Evolutionary conservation across 192 early-diverging fungal genomes (phyloP).

Genomic region (Lobosporangium transversale): DNA sequence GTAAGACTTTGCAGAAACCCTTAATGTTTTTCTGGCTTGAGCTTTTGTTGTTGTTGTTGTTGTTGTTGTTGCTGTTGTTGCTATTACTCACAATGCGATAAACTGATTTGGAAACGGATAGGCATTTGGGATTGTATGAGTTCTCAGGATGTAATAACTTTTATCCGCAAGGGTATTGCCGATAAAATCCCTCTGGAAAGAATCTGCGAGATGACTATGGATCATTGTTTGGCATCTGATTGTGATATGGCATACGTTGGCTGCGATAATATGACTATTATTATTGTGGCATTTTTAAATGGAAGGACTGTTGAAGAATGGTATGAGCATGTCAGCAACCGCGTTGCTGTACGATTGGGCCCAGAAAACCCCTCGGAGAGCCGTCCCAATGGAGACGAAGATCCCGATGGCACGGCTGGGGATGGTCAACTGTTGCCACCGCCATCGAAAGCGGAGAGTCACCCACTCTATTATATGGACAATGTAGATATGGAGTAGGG

Average conservation of each 20-base stretch:
- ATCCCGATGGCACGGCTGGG: constrained; percentile 22
- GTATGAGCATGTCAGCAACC: constrained; percentile 61
- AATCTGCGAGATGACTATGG: constrained; percentile 92
- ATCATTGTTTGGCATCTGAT: constrained; percentile 89
- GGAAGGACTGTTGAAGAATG: constrained; percentile 84
- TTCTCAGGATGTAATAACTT: constrained; percentile 90
- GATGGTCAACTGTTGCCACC: too few species aligned
- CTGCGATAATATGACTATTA: constrained; percentile 99
- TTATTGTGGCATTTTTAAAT: constrained; percentile 88
- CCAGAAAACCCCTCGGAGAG: constrained; percentile 11
- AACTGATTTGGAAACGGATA: constrained; percentile 28
- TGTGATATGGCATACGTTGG: constrained; percentile 91
- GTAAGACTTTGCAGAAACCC: too few species aligned
- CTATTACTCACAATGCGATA: neutral
- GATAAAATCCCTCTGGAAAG: constrained; percentile 67
- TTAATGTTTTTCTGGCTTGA: too few species aligned
- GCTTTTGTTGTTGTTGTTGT: too few species aligned
- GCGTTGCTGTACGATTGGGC: constrained; percentile 31
- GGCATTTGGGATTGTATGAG: constrained; percentile 99
- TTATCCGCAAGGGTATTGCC: constrained; percentile 77
- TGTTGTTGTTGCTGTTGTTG: too few species aligned
- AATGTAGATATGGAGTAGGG: too few species aligned
- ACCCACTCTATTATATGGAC: too few species aligned
- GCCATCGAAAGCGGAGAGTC: too few species aligned
- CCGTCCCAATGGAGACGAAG: constrained; percentile 45